These are phyloP conservation scores for Skeletonema tropicum DNA, from an alignment of 108 stramenopile species.

Conservation along the genomic window DNA sequence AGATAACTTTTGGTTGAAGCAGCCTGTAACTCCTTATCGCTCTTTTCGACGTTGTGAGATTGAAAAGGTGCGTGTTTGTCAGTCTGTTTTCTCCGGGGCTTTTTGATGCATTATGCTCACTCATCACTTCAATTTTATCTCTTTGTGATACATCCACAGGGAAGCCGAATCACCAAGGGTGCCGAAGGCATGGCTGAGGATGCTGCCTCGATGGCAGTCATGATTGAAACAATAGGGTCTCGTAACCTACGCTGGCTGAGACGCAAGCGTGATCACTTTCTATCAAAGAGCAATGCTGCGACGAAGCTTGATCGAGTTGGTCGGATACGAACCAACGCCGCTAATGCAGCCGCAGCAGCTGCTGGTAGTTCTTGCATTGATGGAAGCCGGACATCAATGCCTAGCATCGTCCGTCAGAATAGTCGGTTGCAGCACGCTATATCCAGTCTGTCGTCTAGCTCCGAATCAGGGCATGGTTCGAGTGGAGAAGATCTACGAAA, in stretches of 20 bases:
- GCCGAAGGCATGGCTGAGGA: conserved; percentile 81
- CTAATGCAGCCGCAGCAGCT: neutral
- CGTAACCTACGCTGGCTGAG: conserved; percentile 78
- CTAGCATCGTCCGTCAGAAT: conserved; percentile 58
- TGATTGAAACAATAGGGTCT: conserved; percentile 85
- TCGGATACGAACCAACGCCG: conserved; percentile 6
- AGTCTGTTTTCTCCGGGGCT: neutral
- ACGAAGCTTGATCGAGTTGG: conserved; percentile 27
- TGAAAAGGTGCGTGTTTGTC: conserved; percentile 60
- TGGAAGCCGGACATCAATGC: conserved; percentile 52
- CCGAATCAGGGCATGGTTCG: conserved; percentile 59
- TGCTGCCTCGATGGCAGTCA: conserved; percentile 81
- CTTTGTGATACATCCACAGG: conserved; percentile 43
- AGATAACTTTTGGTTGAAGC: conserved; percentile 79
- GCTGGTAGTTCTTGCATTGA: neutral
- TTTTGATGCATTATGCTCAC: conserved; percentile 8
- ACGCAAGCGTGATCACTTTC: conserved; percentile 78
- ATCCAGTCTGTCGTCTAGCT: conserved; percentile 79
- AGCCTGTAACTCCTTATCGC: conserved; percentile 89
- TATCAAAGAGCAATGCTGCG: conserved; percentile 12
- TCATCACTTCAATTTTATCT: conserved; percentile 21
- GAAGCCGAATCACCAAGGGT: conserved; percentile 82
- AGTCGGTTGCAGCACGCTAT: conserved; percentile 69
- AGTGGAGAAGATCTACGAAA: conserved; percentile 58
- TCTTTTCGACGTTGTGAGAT: conserved; percentile 83